A percentile compares a stretch with the other conserved stretches of the same genome.
These are phyloP conservation scores for Sanghuangporus weigelae DNA, from an alignment of 1,284 basidiomycete species.

Conservation along the genomic window DNA sequence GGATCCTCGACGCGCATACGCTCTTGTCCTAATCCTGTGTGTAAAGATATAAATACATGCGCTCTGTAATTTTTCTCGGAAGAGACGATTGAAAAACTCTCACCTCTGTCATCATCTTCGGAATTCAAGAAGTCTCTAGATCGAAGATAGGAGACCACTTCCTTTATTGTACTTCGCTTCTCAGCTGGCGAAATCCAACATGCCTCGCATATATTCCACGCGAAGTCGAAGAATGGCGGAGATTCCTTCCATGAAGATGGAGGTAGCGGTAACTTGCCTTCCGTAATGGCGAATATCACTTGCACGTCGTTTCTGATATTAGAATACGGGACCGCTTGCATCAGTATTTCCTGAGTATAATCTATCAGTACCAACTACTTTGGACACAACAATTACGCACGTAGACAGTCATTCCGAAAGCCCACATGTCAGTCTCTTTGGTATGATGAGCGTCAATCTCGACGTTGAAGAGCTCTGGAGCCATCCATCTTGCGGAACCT, in stretches of 20 bases:
- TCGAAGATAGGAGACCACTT: neutral
- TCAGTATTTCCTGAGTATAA: conserved; percentile 1
- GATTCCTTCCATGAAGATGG: neutral
- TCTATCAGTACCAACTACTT: neutral
- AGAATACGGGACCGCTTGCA: neutral
- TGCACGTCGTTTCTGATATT: neutral
- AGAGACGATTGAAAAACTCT: neutral
- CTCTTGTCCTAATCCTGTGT: too few relatives aligned
- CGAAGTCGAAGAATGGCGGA: neutral
- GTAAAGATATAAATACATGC: too few relatives aligned
- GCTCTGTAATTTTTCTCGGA: too few relatives aligned
- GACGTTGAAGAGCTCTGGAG: conserved; percentile 2
- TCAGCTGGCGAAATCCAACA: neutral
- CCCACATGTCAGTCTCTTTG: conserved; percentile 10
- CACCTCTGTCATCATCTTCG: neutral
- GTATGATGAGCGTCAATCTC: neutral
- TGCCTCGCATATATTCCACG: conserved; percentile 5
- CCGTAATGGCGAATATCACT: neutral
- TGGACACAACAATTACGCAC: neutral
- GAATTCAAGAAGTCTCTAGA: neutral
- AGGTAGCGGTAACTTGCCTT: neutral
- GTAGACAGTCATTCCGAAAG: conserved; percentile 15
- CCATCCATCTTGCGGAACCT: conserved; percentile 14
- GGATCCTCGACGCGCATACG: too few relatives aligned
- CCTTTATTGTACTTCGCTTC: neutral